A percentile compares a stretch with the other conserved stretches of the same genome.
Conservation (phyloP, 2,329 filamentous ascomycete genomes). For the Fusarium concolor region DNA sequence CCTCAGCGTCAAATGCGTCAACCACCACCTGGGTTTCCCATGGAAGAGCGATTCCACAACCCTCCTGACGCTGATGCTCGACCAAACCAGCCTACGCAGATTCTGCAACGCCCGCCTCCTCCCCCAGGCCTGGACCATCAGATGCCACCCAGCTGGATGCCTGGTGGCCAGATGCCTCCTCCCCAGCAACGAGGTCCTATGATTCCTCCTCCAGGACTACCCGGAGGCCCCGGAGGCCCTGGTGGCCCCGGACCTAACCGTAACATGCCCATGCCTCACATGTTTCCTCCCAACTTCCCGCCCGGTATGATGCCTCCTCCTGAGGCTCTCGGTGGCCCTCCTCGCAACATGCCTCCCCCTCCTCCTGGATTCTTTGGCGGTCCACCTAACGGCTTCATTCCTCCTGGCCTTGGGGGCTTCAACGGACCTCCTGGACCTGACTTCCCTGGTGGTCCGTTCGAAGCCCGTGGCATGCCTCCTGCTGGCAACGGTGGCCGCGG, state of each 20-base stretch:
- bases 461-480: conserved; percentile 66
- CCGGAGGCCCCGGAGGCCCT: conserved; percentile 29
- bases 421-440: conserved; percentile 62
- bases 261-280: conserved; percentile 65
- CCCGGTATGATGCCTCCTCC: conserved; percentile 61
- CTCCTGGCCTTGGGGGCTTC: conserved; percentile 67
- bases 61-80: conserved; percentile 59
- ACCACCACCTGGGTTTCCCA: conserved; percentile 62
- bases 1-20: conserved; percentile 58
- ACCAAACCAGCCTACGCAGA: conserved; percentile 69
- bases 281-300: conserved; percentile 72
- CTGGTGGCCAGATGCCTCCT: conserved; percentile 58
- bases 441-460: conserved; percentile 63
- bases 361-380: conserved; percentile 69
- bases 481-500: conserved; percentile 55
- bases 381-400: conserved; percentile 64
- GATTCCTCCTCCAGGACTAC: conserved; percentile 70
- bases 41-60: conserved; percentile 65
- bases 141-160: conserved; percentile 68
- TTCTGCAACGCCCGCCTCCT: conserved; percentile 71
- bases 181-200: conserved; percentile 61
- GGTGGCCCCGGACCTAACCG: conserved; percentile 47
- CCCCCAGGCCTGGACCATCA: conserved; percentile 71
- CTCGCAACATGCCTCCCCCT: conserved; percentile 65
- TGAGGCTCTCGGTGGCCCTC: conserved; percentile 62